Base-by-base conservation (phyloP, 306 rosid species). In the Vachellia collinsii region DNA sequence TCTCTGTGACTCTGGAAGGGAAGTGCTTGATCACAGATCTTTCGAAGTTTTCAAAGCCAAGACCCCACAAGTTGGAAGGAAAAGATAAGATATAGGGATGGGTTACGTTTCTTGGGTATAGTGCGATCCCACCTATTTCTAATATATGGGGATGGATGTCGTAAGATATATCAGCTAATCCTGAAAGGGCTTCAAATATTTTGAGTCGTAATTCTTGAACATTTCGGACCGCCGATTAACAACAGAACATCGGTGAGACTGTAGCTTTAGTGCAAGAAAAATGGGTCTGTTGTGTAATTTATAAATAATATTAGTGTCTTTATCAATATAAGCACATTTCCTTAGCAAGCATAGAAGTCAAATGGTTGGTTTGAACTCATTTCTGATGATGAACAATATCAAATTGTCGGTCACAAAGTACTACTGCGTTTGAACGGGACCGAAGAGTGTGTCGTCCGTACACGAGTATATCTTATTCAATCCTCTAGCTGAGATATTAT, bases 61-160 rank as follows among this genome's bases (percentile, higher is more conserved):
- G 91, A 88, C 94, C 94, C 94, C 97, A 90, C 97, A 79, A 84
- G 78, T 74, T 71, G 72, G 59, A 71, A 85, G 85, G 94, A 91
- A 90, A 93, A 90, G 90, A 91, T 91, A 79, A 80, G 90, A 83
- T 76, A 76, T 65, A 83, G 82, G 87, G 79, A 86, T 84, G 91
- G 91, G 97, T 85, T 87, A 86, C 77, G 91, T 90, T 88, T 89
- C 92, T 91, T 79, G 92, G 94, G 82, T 79, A 54, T 66, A 89
- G 96, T 86, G 92, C 83, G 82, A 88, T 74, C 80, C 90, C 90
- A 83, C 94, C 84, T 78, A 71, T 67, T 82, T 83, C 76, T 71
- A 65, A 72, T 37, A 63, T 83, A 19, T 63, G 82, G 75, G 81
- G 43, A 79, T 70, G 85, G 86, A 84, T 86, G 84, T 81, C 66